Evolutionary conservation across 2,329 filamentous ascomycete species (phyloP).

Genomic region (Trichophyton equinum): DNA sequence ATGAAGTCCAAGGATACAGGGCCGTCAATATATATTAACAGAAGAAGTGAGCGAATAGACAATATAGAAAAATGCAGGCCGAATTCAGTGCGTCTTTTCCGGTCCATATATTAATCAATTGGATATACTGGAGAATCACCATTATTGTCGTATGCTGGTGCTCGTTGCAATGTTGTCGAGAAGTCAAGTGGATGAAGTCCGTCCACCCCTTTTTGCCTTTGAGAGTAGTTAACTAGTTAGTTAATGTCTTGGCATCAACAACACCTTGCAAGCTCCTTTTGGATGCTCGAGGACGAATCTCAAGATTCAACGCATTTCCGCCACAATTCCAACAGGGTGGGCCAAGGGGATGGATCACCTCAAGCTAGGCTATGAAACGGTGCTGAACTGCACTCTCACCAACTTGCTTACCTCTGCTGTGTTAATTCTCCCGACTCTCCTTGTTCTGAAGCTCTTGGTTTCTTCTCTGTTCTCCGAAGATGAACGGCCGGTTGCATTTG

Average conservation of each 20-base stretch:
- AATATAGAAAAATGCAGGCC: no score
- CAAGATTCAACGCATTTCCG: neutral
- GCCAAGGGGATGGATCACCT: slow-evolving; percentile 9
- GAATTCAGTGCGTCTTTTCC: no score
- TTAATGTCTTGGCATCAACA: neutral
- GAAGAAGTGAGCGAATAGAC: no score
- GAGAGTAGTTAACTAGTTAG: neutral
- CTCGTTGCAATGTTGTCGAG: neutral
- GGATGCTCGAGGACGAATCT: neutral
- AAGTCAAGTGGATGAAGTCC: neutral
- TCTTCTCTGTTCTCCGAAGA: slow-evolving; percentile 12
- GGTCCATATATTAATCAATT: neutral
- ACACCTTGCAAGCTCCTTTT: neutral
- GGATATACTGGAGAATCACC: neutral
- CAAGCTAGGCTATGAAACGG: slow-evolving; percentile 1
- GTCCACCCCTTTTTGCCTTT: neutral
- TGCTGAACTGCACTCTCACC: neutral
- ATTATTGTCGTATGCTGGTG: neutral
- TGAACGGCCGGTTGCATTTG: slow-evolving; percentile 28
- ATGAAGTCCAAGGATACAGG: no score
- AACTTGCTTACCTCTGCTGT: slow-evolving; percentile 8
- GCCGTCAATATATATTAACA: no score
- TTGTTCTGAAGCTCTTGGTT: slow-evolving; percentile 7
- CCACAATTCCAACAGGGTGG: neutral
- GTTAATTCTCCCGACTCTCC: slow-evolving; percentile 3